Base-by-base conservation (phyloP, 805 yeast genomes). In the Vanderwaltozyma verrucispora region DNA sequence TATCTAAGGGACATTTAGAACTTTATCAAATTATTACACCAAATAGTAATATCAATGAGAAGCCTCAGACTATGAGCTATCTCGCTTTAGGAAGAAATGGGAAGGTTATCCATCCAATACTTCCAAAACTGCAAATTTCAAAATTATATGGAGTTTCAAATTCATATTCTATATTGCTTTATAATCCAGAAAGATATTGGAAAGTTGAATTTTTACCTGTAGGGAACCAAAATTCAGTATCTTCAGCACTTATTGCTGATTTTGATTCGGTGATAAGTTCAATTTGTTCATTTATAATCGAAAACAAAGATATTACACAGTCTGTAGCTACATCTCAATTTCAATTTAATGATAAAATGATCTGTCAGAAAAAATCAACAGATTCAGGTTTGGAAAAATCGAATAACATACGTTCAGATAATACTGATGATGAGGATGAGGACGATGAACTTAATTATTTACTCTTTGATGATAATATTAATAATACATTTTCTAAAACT, bases 101-200 rank as follows among this genome's bases (percentile, higher is more conserved):
- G 14, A 50, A 52, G 20, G 40, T 84, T 28, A 72, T 82, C 2
- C 82, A 82, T 51, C 94, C 95, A 4, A 70, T 84, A 12, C 60
- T 84, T 36, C 84, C 86, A 3, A 72, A 69, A 42, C 55, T 79
- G 37, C 72, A 75, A 47, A 65, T 84, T 2, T 80, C 42, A 62
- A 82, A 47, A 65, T 70, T 10, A 60, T 17, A 44, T 41, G 33
- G 64, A 64, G 35, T 71, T 69, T 46, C 25, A 9, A 38, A 19
- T 25, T 46, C 41, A 14, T 79, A 78, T 46, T 65, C 80, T 2
- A 53, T 83, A 14, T 78, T 86, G 1, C 66, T 84, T 40, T 74
- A 74, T 20, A 82, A 81, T 48, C 94, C 94, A 0, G 80, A 76
- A 44, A 62, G 89, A 48, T 81, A 75, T 56, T 84, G 94, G 94